Evolutionary conservation across 2,329 filamentous ascomycete species (phyloP).

Genomic region (Stagonosporopsis tanaceti): DNA sequence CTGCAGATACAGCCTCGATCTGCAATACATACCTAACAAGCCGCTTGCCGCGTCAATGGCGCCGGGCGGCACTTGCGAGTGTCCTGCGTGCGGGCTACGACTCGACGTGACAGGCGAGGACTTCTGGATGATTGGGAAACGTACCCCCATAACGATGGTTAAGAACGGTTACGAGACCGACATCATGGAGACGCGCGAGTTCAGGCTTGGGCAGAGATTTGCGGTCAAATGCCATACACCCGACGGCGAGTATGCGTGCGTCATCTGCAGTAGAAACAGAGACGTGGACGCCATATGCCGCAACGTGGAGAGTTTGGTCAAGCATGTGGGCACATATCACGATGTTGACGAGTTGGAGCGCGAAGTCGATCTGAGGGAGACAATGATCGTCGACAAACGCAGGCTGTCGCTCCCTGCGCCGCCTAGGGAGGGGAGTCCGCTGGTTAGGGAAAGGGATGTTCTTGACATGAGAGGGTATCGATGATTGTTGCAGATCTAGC

Average conservation of each 20-base stretch:
- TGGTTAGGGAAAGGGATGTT: conserved; percentile 25
- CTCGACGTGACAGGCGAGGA: conserved; percentile 44
- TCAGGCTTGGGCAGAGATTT: conserved; percentile 48
- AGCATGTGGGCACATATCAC: conserved; percentile 48
- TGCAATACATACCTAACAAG: conserved; percentile 42
- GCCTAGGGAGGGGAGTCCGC: conserved; percentile 22
- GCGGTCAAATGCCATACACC: conserved; percentile 50
- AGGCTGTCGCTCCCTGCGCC: conserved; percentile 34
- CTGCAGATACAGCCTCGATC: conserved; percentile 47
- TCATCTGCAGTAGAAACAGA: conserved; percentile 43
- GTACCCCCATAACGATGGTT: conserved; percentile 35
- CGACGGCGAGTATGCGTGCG: conserved; percentile 48
- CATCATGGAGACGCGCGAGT: conserved; percentile 47
- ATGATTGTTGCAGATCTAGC: conserved; percentile 1
- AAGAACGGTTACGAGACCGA: conserved; percentile 42
- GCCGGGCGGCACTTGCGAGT: conserved; percentile 41
- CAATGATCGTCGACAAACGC: conserved; percentile 29
- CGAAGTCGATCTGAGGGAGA: conserved; percentile 44
- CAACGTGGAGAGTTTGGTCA: conserved; percentile 45
- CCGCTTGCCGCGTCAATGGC: conserved; percentile 44
- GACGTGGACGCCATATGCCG: conserved; percentile 49
- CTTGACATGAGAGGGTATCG: conserved; percentile 26
- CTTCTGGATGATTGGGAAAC: conserved; percentile 51
- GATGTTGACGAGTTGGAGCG: conserved; percentile 42
- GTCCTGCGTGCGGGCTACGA: conserved; percentile 39